phyloP scores from a whole-genome alignment of 225 moss, liverwort and hornwort genomes.

The Pseudoscleropodium purum region DNA sequence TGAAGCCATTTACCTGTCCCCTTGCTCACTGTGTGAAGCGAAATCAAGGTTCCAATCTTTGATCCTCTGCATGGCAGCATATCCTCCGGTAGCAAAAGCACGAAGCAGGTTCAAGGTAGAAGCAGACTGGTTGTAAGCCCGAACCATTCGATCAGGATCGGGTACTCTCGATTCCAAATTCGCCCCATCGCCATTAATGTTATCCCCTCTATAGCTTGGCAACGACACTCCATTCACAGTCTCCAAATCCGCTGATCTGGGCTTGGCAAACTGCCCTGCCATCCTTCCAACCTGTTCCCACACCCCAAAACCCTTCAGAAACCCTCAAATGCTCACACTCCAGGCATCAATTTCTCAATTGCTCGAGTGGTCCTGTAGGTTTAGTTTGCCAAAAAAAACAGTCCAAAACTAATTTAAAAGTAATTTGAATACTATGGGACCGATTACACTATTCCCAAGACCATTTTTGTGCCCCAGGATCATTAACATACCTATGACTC shows the following conservation, averaged over 20 bases:
- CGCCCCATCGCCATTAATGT: constrained; percentile 32
- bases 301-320: neutral
- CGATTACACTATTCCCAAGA: neutral
- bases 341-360: neutral
- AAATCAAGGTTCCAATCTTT: constrained; percentile 57
- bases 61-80: constrained; percentile 52
- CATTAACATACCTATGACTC: neutral
- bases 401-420: neutral
- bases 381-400: neutral
- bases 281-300: constrained; percentile 43
- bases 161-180: constrained; percentile 28
- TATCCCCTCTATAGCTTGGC: constrained; percentile 44
- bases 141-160: constrained; percentile 38
- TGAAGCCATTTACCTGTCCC: constrained; percentile 24
- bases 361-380: neutral
- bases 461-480: neutral
- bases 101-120: constrained; percentile 51
- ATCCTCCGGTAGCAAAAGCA: constrained; percentile 56
- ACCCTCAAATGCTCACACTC: neutral
- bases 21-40: constrained; percentile 35
- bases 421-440: neutral
- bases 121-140: constrained; percentile 47
- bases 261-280: constrained; percentile 61
- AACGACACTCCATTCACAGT: constrained; percentile 35
- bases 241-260: constrained; percentile 29